Evolutionary conservation across 2,329 filamentous ascomycete species (phyloP).

Genomic region (Clonostachys byssicola): DNA sequence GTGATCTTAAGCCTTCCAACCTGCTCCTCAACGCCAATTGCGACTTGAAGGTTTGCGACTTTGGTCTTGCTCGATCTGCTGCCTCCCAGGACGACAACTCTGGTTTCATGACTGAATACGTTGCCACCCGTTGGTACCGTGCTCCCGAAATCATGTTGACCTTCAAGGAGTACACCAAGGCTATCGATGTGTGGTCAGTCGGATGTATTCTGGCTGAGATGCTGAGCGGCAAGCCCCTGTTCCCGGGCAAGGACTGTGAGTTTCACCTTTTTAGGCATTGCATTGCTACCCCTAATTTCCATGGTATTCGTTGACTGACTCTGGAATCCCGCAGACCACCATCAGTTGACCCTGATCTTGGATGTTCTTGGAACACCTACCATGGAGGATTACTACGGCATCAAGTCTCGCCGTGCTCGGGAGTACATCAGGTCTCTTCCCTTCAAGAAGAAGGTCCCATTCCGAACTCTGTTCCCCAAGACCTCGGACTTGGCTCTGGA

Average conservation of each 20-base stretch:
- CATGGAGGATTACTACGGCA: constrained; percentile 99
- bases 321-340: constrained; percentile 64
- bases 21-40: constrained; percentile 97
- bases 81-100: constrained; percentile 98
- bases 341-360: constrained; percentile 94
- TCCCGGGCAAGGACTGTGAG: constrained; percentile 97
- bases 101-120: constrained; percentile 99
- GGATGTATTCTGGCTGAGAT: constrained; percentile 98
- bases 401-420: constrained; percentile 94
- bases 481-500: constrained; percentile 97
- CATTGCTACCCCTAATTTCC: background rate
- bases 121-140: constrained; percentile 97
- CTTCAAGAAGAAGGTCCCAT: constrained; percentile 99
- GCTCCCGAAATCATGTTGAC: constrained; percentile 99
- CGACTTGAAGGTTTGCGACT: constrained; percentile 98
- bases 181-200: constrained; percentile 98
- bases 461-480: constrained; percentile 96
- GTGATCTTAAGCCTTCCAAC: constrained; percentile 97
- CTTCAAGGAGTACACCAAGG: constrained; percentile 99
- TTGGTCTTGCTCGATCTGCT: constrained; percentile 72
- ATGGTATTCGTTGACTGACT: background rate
- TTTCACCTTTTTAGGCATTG: constrained; percentile 11
- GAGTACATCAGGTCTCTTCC: constrained; percentile 98
- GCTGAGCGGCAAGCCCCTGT: constrained; percentile 96
- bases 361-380: constrained; percentile 97